Evolutionary conservation across 1,284 basidiomycete genomes (phyloP).

Genomic region (Phylloporus sp.): DNA sequence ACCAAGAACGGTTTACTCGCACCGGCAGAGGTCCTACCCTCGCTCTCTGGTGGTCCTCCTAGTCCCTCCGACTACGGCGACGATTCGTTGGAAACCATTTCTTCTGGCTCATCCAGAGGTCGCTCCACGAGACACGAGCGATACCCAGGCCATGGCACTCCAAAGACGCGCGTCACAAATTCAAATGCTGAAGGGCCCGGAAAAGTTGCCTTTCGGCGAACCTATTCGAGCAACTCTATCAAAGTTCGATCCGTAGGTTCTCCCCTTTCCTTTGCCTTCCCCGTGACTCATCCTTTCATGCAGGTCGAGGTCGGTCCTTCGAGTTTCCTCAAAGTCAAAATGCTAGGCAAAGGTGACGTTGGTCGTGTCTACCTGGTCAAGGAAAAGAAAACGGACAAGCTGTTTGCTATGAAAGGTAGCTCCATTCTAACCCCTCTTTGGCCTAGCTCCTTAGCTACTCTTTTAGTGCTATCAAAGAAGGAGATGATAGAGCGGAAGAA

Average conservation of each 20-base stretch:
- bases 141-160: conserved; percentile 32
- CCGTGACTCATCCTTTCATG: conserved; percentile 10
- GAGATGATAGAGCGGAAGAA: conserved; percentile 99
- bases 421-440: conserved; percentile 18
- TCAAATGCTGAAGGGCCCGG: conserved; percentile 57
- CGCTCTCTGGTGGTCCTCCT: conserved; percentile 54
- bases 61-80: conserved; percentile 64
- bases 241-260: conserved; percentile 82
- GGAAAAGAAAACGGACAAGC: conserved; percentile 93
- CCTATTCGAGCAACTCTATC: conserved; percentile 97
- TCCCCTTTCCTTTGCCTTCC: conserved; percentile 6
- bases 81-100: conserved; percentile 75
- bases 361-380: conserved; percentile 95
- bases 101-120: conserved; percentile 73
- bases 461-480: conserved; percentile 90
- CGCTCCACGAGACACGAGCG: conserved; percentile 49
- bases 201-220: conserved; percentile 85
- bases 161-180: conserved; percentile 55
- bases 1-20: conserved; percentile 82
- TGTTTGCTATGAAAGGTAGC: conserved; percentile 96
- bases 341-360: conserved; percentile 95
- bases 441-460: conserved; percentile 44
- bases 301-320: conserved; percentile 91
- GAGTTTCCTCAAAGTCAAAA: conserved; percentile 93
- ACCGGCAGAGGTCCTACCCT: conserved; percentile 64